Percentiles rank a stretch among this genome's conserved stretches.
These are phyloP conservation scores for Erysimum cheiranthoides DNA, from an alignment of 345 rosid genomes.

Conservation along the genomic window DNA sequence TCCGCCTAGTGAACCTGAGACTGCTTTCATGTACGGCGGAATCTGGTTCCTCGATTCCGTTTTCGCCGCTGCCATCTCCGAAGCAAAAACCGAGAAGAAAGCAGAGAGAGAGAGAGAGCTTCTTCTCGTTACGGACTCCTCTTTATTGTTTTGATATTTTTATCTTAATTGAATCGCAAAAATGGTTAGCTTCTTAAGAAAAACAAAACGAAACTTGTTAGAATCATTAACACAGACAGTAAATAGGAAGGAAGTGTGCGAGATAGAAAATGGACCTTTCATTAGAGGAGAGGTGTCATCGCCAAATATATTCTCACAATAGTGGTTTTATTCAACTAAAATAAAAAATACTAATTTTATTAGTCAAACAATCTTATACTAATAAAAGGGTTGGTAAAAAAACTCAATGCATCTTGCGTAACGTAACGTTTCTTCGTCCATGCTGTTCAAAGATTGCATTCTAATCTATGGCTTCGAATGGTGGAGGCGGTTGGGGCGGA, in stretches of 20 bases:
- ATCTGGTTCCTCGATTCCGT: slow-evolving; percentile 40
- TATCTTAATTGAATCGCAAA: background rate
- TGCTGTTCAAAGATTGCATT: background rate
- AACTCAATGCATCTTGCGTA: background rate
- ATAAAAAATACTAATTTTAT: background rate
- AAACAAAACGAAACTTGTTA: background rate
- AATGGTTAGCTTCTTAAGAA: background rate
- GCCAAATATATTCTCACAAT: background rate
- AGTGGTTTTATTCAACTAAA: background rate
- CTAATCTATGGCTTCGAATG: too few relatives aligned
- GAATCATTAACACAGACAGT: background rate
- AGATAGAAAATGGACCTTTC: background rate
- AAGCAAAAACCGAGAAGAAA: background rate
- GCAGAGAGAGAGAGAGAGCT: slow-evolving; percentile 21
- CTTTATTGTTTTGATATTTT: background rate
- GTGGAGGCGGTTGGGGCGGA: too few relatives aligned
- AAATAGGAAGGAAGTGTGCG: too few relatives aligned
- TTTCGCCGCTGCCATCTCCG: background rate
- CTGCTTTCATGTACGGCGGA: slow-evolving; percentile 91
- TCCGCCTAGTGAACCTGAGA: slow-evolving; percentile 91
- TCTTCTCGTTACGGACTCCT: background rate
- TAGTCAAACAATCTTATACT: background rate
- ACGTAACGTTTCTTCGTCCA: slow-evolving; percentile 4
- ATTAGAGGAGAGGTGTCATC: background rate
- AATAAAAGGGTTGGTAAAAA: background rate